phyloP scores from a whole-genome alignment of 208 protist genomes.

The Naegleria fowleri region DNA sequence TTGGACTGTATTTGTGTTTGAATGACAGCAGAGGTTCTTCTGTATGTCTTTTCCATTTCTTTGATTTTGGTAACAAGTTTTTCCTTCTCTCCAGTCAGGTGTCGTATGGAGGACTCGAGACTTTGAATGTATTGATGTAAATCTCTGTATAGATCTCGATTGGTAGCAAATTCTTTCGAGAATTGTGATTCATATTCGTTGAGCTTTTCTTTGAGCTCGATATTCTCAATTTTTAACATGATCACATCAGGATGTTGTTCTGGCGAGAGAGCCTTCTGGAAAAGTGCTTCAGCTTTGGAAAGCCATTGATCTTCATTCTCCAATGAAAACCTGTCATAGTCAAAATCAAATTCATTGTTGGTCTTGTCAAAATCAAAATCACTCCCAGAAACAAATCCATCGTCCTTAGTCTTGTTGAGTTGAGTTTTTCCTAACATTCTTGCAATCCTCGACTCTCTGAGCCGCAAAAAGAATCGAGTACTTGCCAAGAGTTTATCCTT shows the following conservation, averaged over 20 bases:
- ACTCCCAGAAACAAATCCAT: neutral
- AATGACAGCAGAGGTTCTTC: neutral
- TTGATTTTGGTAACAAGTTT: neutral
- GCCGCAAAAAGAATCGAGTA: neutral
- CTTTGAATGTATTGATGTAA: neutral
- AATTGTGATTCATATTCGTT: neutral
- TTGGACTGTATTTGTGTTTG: neutral
- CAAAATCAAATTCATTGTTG: neutral
- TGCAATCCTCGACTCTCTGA: neutral
- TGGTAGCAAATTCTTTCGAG: neutral
- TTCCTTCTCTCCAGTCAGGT: neutral
- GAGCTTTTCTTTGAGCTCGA: neutral
- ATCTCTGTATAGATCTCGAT: neutral
- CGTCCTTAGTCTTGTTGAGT: neutral
- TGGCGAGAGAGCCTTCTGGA: neutral
- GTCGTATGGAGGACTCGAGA: neutral
- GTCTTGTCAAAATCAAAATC: neutral
- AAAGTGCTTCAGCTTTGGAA: neutral
- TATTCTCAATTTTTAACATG: neutral
- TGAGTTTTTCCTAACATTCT: neutral
- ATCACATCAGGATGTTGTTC: constrained; percentile 11
- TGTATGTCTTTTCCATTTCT: neutral
- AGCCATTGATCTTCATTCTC: neutral
- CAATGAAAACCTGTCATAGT: neutral
- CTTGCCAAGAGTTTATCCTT: neutral